Conservation (phyloP, 2,329 filamentous ascomycete species). For the Cryphonectria naterciae region DNA sequence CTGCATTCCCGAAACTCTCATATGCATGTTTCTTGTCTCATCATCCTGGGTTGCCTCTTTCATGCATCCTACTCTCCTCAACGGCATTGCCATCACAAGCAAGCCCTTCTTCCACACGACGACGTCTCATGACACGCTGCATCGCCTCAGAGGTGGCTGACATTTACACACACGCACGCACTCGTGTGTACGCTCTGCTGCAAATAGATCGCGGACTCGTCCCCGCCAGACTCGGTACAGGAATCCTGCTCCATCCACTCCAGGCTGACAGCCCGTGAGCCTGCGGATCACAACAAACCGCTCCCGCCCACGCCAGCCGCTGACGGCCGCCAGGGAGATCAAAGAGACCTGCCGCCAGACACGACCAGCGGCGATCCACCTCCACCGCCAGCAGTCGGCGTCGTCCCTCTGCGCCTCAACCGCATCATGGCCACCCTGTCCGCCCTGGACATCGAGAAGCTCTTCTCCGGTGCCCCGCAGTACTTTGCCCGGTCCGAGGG, state of each 20-base stretch:
- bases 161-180: constrained; percentile 24
- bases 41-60: neutral
- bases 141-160: constrained; percentile 28
- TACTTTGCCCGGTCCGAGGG: constrained; percentile 67
- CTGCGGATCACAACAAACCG: constrained; percentile 58
- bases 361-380: constrained; percentile 34
- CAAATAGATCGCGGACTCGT: constrained; percentile 32
- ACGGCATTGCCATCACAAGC: neutral
- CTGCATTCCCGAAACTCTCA: neutral
- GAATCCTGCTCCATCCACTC: constrained; percentile 24
- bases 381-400: neutral
- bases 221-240: constrained; percentile 40
- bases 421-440: constrained; percentile 64
- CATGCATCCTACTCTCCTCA: neutral
- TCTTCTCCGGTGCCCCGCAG: constrained; percentile 77
- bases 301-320: constrained; percentile 57
- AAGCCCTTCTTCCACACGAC: neutral
- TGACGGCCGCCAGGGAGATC: constrained; percentile 44
- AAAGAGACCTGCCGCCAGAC: constrained; percentile 26
- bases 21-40: constrained; percentile 15
- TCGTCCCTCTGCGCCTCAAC: constrained; percentile 54
- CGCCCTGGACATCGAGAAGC: constrained; percentile 65
- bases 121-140: constrained; percentile 10
- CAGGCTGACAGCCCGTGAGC: constrained; percentile 40
- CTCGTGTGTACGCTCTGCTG: constrained; percentile 23